Conservation (phyloP, 306 rosid species). For the Vicia villosa region DNA sequence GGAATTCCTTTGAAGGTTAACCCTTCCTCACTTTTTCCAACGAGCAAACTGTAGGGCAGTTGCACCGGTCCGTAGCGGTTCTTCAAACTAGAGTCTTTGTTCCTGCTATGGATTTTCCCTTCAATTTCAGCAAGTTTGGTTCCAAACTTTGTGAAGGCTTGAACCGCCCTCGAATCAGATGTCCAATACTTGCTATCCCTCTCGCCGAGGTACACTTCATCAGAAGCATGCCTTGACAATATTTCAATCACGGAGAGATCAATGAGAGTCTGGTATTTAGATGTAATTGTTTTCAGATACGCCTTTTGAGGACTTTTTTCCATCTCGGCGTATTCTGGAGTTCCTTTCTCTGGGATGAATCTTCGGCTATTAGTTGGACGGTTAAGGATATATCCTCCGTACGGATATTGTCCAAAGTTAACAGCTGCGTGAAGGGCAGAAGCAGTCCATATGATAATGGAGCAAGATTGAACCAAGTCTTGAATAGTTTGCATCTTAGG, state of each 20-base stretch:
- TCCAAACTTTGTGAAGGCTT: slow-evolving; percentile 45
- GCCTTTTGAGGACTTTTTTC: slow-evolving; percentile 46
- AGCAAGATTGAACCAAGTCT: slow-evolving; percentile 45
- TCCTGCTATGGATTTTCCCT: slow-evolving; percentile 1
- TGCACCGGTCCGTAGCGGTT: slow-evolving; percentile 62
- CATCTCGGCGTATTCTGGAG: slow-evolving; percentile 61
- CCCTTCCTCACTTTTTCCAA: slow-evolving; percentile 63
- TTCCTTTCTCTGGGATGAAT: slow-evolving; percentile 57
- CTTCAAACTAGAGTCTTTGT: slow-evolving; percentile 30
- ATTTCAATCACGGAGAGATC: slow-evolving; percentile 69
- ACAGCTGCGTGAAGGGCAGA: slow-evolving; percentile 79
- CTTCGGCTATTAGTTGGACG: slow-evolving; percentile 66
- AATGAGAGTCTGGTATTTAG: slow-evolving; percentile 53
- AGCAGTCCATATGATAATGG: slow-evolving; percentile 67
- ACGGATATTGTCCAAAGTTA: slow-evolving; percentile 71
- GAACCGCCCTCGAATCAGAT: slow-evolving; percentile 29
- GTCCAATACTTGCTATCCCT: slow-evolving; percentile 46
- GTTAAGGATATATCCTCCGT: slow-evolving; percentile 68
- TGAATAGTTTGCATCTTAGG: slow-evolving; percentile 52
- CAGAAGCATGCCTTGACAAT: slow-evolving; percentile 66
- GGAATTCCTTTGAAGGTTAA: slow-evolving; percentile 77
- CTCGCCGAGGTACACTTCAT: slow-evolving; percentile 60
- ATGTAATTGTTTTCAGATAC: slow-evolving; percentile 62
- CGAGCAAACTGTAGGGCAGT: slow-evolving; percentile 70
- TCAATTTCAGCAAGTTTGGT: slow-evolving; percentile 40